A percentile compares a stretch with the other conserved stretches of the same genome.
Conservation (phyloP, 2,329 filamentous ascomycete genomes). For the Sarocladium strictum region DNA sequence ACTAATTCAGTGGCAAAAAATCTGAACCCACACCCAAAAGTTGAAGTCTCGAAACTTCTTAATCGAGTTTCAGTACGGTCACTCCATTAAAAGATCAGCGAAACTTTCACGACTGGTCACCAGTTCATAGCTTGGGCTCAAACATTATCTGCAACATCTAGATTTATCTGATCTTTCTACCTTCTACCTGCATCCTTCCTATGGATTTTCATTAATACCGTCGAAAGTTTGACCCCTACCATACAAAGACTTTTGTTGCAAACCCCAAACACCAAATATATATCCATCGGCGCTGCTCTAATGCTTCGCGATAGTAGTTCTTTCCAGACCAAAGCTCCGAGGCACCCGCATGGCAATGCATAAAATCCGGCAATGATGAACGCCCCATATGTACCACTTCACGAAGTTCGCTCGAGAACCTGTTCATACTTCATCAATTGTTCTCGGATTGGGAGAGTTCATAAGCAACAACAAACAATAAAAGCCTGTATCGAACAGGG, state of each 20-base stretch:
- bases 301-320: neutral
- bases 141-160: neutral
- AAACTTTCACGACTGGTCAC: no score
- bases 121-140: neutral
- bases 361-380: neutral
- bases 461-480: slow-evolving; percentile 3
- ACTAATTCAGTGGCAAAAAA: slow-evolving; percentile 3
- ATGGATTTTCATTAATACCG: slow-evolving; percentile 3
- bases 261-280: neutral
- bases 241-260: slow-evolving; percentile 6
- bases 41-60: neutral
- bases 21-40: slow-evolving; percentile 1
- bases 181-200: slow-evolving; percentile 7
- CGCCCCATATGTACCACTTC: neutral
- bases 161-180: neutral
- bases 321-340: neutral
- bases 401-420: neutral
- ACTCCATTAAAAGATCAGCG: no score
- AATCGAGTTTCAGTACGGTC: no score
- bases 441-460: neutral
- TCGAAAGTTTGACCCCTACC: neutral
- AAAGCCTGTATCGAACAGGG: neutral
- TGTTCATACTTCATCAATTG: slow-evolving; percentile 7
- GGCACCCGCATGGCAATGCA: neutral
- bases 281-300: neutral